phyloP scores from a whole-genome alignment of 2,329 filamentous ascomycete genomes.

The Lomentospora prolificans region DNA sequence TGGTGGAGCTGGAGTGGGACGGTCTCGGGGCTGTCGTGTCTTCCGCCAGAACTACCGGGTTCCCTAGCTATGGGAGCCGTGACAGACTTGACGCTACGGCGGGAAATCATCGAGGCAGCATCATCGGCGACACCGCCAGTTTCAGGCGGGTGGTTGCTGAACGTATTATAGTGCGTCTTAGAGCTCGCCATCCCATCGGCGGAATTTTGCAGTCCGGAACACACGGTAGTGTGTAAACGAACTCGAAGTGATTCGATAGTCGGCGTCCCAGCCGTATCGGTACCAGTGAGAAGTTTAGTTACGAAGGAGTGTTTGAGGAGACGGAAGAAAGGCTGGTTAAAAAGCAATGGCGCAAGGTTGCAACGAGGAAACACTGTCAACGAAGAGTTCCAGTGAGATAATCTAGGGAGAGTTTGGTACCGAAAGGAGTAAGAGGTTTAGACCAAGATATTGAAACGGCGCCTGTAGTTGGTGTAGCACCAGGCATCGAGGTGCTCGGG shows the following conservation, averaged over 20 bases:
- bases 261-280: too few species aligned
- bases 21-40: background rate
- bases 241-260: background rate
- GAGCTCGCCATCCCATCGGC: constrained; percentile 4
- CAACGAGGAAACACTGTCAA: too few species aligned
- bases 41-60: background rate
- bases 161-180: background rate
- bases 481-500: background rate
- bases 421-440: too few species aligned
- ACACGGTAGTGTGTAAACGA: background rate
- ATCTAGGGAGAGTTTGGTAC: too few species aligned
- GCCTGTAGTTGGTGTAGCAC: background rate
- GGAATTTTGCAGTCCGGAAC: background rate
- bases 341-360: too few species aligned
- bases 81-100: background rate
- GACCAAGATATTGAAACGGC: too few species aligned
- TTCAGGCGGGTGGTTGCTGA: background rate
- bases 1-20: background rate
- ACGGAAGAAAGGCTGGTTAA: too few species aligned
- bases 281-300: too few species aligned
- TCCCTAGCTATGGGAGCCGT: background rate
- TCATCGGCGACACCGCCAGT: background rate
- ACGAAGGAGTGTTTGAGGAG: too few species aligned
- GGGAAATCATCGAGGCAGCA: background rate
- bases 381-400: too few species aligned